These are phyloP conservation scores for Cylindrodendrum hubeiense DNA, from an alignment of 2,329 filamentous ascomycete genomes.

Conservation along the genomic window DNA sequence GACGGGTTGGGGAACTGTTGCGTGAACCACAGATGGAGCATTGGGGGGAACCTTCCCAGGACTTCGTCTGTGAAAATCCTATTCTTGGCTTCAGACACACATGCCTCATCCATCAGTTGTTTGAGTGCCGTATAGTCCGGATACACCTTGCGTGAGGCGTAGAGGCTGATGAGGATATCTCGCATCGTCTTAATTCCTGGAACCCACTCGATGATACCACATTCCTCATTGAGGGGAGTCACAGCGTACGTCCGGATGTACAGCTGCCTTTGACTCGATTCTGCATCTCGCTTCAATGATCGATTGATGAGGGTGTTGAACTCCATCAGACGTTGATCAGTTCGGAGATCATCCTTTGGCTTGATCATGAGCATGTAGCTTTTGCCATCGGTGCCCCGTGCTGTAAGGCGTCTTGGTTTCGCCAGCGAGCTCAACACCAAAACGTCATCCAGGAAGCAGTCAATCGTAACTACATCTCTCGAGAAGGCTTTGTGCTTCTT, in stretches of 20 bases:
- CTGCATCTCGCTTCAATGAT: conserved; percentile 89
- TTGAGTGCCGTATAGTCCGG: conserved; percentile 78
- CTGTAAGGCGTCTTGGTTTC: conserved; percentile 89
- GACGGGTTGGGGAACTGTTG: conserved; percentile 95
- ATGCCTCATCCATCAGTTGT: conserved; percentile 73
- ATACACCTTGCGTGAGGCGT: conserved; percentile 78
- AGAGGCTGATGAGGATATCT: conserved; percentile 86
- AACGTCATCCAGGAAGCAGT: conserved; percentile 86
- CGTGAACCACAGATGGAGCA: conserved; percentile 95
- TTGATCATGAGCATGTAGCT: conserved; percentile 94
- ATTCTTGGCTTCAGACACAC: conserved; percentile 69
- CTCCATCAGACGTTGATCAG: conserved; percentile 98
- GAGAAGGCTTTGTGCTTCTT: conserved; percentile 89
- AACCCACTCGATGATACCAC: conserved; percentile 98
- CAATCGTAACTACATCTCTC: conserved; percentile 86
- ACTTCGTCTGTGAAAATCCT: conserved; percentile 78
- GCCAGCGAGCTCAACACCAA: conserved; percentile 91
- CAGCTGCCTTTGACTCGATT: conserved; percentile 88
- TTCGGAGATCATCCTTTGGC: conserved; percentile 96
- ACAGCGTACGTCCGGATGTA: conserved; percentile 99
- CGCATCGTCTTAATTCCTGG: conserved; percentile 94
- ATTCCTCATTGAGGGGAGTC: conserved; percentile 96
- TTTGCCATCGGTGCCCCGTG: conserved; percentile 89
- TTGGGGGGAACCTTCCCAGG: conserved; percentile 78
- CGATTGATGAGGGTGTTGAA: conserved; percentile 99